phyloP scores from a whole-genome alignment of 495 filamentous ascomycete species.

The Glonium stellatum region DNA sequence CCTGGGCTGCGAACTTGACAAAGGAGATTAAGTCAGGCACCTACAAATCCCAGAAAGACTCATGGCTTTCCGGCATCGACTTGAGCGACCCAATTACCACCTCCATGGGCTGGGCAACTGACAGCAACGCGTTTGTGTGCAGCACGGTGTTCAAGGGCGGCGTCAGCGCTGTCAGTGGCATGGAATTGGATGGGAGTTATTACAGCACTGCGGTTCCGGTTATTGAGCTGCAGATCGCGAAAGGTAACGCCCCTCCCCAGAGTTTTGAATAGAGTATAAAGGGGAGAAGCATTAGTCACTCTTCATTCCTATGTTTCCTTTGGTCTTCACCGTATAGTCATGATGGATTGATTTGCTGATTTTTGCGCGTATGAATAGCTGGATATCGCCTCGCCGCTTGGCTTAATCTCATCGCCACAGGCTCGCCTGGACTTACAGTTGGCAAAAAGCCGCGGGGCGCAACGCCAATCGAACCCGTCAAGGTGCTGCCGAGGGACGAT shows the following conservation, averaged over 20 bases:
- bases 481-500: constrained; percentile 1
- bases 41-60: constrained; percentile 35
- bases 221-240: constrained; percentile 67
- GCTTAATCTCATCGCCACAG: constrained; percentile 25
- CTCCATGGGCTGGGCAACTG: constrained; percentile 54
- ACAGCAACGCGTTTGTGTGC: constrained; percentile 57
- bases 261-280: too few species aligned
- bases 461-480: neutral
- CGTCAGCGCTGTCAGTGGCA: constrained; percentile 43
- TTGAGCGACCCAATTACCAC: constrained; percentile 43
- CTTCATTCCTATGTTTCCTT: neutral
- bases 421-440: neutral
- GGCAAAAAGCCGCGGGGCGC: neutral
- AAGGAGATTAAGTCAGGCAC: constrained; percentile 47
- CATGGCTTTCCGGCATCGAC: constrained; percentile 49
- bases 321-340: neutral
- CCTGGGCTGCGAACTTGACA: constrained; percentile 48
- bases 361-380: constrained; percentile 29
- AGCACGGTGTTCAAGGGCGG: constrained; percentile 53
- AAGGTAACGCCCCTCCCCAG: constrained; percentile 20
- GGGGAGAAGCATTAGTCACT: neutral
- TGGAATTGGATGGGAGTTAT: constrained; percentile 58
- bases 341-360: neutral
- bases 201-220: constrained; percentile 55
- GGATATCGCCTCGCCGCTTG: constrained; percentile 26